Percentiles rank a stretch among this genome's conserved stretches.
Evolutionary conservation across 805 yeast genomes (phyloP).

Genomic region (Starmerella davenportii): DNA sequence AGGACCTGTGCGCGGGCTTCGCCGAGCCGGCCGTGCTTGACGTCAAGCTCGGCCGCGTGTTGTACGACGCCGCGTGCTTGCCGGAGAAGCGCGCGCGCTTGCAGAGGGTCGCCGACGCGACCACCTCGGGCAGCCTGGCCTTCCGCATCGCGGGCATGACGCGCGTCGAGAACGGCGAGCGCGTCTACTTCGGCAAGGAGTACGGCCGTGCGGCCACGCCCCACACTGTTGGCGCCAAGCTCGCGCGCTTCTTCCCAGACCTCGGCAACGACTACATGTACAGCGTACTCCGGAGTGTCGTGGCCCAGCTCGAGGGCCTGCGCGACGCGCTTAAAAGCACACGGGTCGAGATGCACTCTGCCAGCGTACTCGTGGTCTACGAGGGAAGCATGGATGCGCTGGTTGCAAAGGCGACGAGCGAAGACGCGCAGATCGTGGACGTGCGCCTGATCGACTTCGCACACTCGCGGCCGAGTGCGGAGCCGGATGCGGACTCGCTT

Average conservation of each 20-base stretch:
- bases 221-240: conserved; percentile 29
- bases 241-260: conserved; percentile 27
- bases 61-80: conserved; percentile 43
- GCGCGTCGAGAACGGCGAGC: conserved; percentile 28
- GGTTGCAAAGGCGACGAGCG: conserved; percentile 24
- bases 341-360: conserved; percentile 14
- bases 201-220: conserved; percentile 48
- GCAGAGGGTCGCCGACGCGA: conserved; percentile 40
- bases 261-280: conserved; percentile 9
- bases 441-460: conserved; percentile 77
- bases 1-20: conserved; percentile 49
- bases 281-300: conserved; percentile 30
- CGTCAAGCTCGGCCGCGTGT: conserved; percentile 55
- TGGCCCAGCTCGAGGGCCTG: conserved; percentile 44
- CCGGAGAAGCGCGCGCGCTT: conserved; percentile 46
- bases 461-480: conserved; percentile 46
- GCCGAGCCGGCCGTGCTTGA: conserved; percentile 57
- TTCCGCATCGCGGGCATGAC: conserved; percentile 85
- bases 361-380: conserved; percentile 40
- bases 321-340: conserved; percentile 44
- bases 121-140: conserved; percentile 66
- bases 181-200: conserved; percentile 40
- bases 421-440: conserved; percentile 29
- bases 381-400: conserved; percentile 50
- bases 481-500: conserved; percentile 54